Percentiles rank a stretch among this genome's conserved stretches.
Conservation (phyloP, 2,329 filamentous ascomycete genomes). For the Aspergillus unguis region DNA sequence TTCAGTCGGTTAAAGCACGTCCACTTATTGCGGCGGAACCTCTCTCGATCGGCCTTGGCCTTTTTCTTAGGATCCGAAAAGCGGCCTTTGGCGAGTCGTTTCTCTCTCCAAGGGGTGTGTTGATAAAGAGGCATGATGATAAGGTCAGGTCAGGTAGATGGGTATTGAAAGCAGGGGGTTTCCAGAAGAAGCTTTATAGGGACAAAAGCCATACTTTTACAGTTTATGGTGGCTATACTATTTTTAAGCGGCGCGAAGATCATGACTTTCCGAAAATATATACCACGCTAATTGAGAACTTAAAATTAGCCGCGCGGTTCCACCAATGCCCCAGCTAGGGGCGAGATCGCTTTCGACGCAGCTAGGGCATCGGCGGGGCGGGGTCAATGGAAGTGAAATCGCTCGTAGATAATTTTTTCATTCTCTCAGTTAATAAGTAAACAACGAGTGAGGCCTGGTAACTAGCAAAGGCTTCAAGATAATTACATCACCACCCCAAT, state of each 20-base stretch:
- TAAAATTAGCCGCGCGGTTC: not conserved
- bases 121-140: not conserved
- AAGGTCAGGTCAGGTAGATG: not conserved
- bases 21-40: constrained; percentile 4
- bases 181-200: not conserved
- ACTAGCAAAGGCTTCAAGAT: not conserved
- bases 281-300: not conserved
- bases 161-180: not conserved
- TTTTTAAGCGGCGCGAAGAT: not conserved
- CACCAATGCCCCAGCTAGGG: not conserved
- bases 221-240: not conserved
- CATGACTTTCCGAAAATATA: not conserved
- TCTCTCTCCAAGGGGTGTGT: constrained; percentile 2
- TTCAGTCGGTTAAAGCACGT: constrained; percentile 7
- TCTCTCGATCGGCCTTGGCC: constrained; percentile 11
- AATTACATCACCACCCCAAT: not conserved
- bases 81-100: constrained; percentile 1
- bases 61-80: constrained; percentile 1
- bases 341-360: not conserved
- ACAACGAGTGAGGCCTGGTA: not conserved
- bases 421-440: not conserved
- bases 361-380: too few species aligned
- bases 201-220: not conserved
- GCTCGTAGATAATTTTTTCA: not conserved
- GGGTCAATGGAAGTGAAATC: too few species aligned